Percentiles rank a stretch among this genome's conserved stretches.
Conservation (phyloP, 2,329 filamentous ascomycete genomes). For the Colletotrichum caudatum region DNA sequence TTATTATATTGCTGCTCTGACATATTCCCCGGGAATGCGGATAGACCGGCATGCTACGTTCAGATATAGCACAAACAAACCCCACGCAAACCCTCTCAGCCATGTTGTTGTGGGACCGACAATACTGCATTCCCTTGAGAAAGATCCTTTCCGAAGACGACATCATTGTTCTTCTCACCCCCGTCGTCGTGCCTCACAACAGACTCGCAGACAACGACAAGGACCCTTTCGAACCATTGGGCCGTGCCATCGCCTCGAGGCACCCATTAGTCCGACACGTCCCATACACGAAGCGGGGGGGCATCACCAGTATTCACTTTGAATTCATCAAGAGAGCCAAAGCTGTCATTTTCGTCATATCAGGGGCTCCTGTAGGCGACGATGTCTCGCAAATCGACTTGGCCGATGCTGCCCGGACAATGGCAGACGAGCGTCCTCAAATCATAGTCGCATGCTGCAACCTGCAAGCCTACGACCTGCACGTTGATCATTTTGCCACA, state of each 20-base stretch:
- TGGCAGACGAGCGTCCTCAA: slow-evolving; percentile 62
- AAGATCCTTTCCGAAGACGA: slow-evolving; percentile 61
- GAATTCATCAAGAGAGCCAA: slow-evolving; percentile 72
- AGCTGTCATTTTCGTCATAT: slow-evolving; percentile 71
- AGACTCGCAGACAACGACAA: slow-evolving; percentile 56
- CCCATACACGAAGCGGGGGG: slow-evolving; percentile 73
- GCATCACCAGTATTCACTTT: slow-evolving; percentile 73
- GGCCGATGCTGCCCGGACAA: slow-evolving; percentile 57
- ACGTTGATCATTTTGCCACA: slow-evolving; percentile 62
- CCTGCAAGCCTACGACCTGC: slow-evolving; percentile 53
- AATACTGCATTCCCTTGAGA: slow-evolving; percentile 61
- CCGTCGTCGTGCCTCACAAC: slow-evolving; percentile 62
- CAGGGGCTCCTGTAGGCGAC: slow-evolving; percentile 58
- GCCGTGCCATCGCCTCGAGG: slow-evolving; percentile 69
- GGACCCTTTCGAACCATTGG: slow-evolving; percentile 81
- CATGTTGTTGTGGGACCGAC: slow-evolving; percentile 56
- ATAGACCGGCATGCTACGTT: slow-evolving; percentile 23
- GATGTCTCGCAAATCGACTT: slow-evolving; percentile 65
- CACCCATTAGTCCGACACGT: slow-evolving; percentile 76
- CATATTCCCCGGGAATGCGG: slow-evolving; percentile 35
- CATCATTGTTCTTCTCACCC: slow-evolving; percentile 72
- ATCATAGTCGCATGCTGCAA: slow-evolving; percentile 66
- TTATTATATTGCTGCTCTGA: slow-evolving; percentile 28
- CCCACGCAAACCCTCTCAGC: slow-evolving; percentile 31
- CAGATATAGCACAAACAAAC: slow-evolving; percentile 15